phyloP scores from a whole-genome alignment of 441 rosid species.

The Eutrema salsugineum region DNA sequence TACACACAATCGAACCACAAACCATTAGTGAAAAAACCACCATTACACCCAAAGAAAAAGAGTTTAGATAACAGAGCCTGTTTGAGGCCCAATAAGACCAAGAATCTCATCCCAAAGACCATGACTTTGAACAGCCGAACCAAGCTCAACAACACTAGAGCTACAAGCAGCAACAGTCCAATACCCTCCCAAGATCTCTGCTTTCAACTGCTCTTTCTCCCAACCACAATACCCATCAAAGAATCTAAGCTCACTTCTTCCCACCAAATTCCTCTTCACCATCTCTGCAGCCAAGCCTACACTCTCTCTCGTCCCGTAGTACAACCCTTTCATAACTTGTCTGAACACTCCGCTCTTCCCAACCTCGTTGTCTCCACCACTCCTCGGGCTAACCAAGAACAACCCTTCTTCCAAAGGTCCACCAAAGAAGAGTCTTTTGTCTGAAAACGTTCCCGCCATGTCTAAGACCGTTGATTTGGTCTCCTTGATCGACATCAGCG shows the following conservation, averaged over 20 bases:
- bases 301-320: conserved; percentile 74
- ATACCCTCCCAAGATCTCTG: conserved; percentile 71
- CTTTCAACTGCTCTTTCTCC: conserved; percentile 66
- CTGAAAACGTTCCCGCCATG: conserved; percentile 51
- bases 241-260: conserved; percentile 69
- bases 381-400: conserved; percentile 60
- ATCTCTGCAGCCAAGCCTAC: conserved; percentile 81
- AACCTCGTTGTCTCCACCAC: conserved; percentile 38
- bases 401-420: conserved; percentile 84
- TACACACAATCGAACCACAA: conserved; percentile 1
- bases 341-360: conserved; percentile 59
- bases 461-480: conserved; percentile 50
- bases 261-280: conserved; percentile 73
- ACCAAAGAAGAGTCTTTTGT: conserved; percentile 70
- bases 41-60: neutral
- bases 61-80: conserved; percentile 33
- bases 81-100: conserved; percentile 57
- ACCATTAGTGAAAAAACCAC: conserved; percentile 1
- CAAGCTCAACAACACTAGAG: conserved; percentile 59
- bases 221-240: conserved; percentile 88
- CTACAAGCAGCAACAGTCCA: conserved; percentile 84
- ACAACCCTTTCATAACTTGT: conserved; percentile 72
- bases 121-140: conserved; percentile 26
- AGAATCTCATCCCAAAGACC: conserved; percentile 82
- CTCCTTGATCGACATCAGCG: conserved; percentile 91